phyloP scores from a whole-genome alignment of 306 rosid species.

The Cicer bijugum region DNA sequence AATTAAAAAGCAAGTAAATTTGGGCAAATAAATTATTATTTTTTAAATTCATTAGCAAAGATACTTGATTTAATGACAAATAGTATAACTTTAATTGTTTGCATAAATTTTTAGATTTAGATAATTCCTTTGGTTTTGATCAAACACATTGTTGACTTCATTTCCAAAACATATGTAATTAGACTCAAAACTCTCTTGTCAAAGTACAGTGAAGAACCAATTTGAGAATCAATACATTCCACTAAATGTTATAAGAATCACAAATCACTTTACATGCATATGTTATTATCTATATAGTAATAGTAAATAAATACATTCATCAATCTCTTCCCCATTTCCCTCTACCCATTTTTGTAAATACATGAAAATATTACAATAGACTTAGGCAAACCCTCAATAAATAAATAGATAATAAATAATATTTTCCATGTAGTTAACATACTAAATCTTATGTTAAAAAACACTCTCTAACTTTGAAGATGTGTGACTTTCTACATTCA shows the following conservation, averaged over 20 bases:
- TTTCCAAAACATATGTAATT: not conserved
- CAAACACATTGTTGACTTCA: not conserved
- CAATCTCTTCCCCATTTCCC: not conserved
- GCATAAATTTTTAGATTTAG: not conserved
- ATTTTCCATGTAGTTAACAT: slow-evolving; percentile 8
- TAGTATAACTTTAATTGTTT: not conserved
- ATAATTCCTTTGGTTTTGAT: not conserved
- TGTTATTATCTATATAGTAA: not conserved
- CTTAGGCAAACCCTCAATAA: not conserved
- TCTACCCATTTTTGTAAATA: not conserved
- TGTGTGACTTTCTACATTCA: slow-evolving; percentile 48
- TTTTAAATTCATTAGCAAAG: not conserved
- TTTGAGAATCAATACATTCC: slow-evolving; percentile 18
- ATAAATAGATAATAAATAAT: not conserved
- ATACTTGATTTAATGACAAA: not conserved
- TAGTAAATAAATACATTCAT: slow-evolving; percentile 17
- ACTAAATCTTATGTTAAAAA: slow-evolving; percentile 8
- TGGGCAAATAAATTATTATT: not conserved
- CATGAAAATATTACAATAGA: slow-evolving; percentile 16
- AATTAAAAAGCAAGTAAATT: not conserved
- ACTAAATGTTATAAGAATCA: not conserved
- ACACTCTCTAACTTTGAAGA: slow-evolving; percentile 37
- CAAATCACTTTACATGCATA: slow-evolving; percentile 11
- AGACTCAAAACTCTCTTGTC: not conserved
- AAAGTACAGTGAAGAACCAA: too few relatives aligned